These are phyloP conservation scores for Coemansia sp. DNA, from an alignment of 192 early-diverging fungal genomes.

Conservation along the genomic window DNA sequence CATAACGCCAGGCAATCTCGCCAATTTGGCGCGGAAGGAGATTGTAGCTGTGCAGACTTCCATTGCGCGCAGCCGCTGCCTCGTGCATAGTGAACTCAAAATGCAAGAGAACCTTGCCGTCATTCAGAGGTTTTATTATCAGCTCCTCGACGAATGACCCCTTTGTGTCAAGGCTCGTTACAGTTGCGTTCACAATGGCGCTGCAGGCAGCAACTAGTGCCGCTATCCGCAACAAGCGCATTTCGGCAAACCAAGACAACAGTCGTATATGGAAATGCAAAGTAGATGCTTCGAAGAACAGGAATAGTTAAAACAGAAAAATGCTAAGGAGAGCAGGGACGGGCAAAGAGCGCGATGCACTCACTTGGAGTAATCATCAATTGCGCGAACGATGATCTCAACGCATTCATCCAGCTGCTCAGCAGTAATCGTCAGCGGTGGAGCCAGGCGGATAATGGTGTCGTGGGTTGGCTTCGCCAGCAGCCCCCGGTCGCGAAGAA, in stretches of 20 bases:
- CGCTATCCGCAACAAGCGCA: slow-evolving; percentile 11
- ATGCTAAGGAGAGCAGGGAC: background rate
- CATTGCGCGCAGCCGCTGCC: slow-evolving; percentile 8
- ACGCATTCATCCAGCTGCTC: slow-evolving; percentile 80
- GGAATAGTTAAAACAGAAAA: background rate
- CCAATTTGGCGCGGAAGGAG: slow-evolving; percentile 83
- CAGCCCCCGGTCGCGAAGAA: slow-evolving; percentile 88
- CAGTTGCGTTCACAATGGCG: slow-evolving; percentile 8
- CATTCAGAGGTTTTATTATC: slow-evolving; percentile 64
- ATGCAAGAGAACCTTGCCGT: slow-evolving; percentile 79
- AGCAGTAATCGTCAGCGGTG: slow-evolving; percentile 93
- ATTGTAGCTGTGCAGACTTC: slow-evolving; percentile 67
- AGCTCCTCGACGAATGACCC: slow-evolving; percentile 71
- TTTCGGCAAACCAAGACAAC: background rate
- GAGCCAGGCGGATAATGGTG: slow-evolving; percentile 97
- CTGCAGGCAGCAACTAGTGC: slow-evolving; percentile 13
- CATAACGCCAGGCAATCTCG: slow-evolving; percentile 73
- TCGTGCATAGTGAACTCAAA: slow-evolving; percentile 71
- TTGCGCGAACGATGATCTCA: slow-evolving; percentile 73
- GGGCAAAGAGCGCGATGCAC: background rate
- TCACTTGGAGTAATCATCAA: slow-evolving; percentile 61
- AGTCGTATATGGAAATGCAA: background rate
- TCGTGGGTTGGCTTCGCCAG: slow-evolving; percentile 98
- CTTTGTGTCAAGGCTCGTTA: background rate
- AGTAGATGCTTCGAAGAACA: background rate